These are phyloP conservation scores for Fonsecaea multimorphosa DNA, from an alignment of 2,329 filamentous ascomycete genomes.

Conservation along the genomic window DNA sequence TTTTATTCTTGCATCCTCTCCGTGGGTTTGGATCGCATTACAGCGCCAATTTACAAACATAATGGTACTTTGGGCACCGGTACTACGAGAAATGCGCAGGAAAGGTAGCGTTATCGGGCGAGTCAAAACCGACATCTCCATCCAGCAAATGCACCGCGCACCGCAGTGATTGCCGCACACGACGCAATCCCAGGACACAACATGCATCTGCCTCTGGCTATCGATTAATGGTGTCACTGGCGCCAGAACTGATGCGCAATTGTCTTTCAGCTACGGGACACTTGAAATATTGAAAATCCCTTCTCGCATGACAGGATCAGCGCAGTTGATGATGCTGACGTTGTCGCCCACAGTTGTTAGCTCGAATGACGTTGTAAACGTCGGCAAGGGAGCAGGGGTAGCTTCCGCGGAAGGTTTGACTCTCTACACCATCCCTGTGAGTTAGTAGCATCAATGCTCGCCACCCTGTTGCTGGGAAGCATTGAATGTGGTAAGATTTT, in stretches of 20 bases:
- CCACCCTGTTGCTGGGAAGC: not conserved
- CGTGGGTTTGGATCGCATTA: not conserved
- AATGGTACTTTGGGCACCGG: not conserved
- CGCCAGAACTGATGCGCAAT: not conserved
- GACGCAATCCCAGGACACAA: not conserved
- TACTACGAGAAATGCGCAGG: not conserved
- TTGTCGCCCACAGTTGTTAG: not conserved
- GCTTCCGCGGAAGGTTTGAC: not conserved
- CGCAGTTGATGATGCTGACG: not conserved
- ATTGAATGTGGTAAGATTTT: constrained; percentile 11
- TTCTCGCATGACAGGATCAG: not conserved
- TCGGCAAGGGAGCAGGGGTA: not conserved
- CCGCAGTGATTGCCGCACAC: not conserved
- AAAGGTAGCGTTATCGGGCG: not conserved
- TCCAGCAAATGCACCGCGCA: not conserved
- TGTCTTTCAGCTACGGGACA: not conserved
- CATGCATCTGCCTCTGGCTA: not conserved
- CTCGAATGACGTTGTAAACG: not conserved
- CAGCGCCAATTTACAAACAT: not conserved
- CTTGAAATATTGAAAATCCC: not conserved
- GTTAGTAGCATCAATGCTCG: not conserved
- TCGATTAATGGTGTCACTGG: not conserved
- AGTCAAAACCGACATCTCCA: not conserved
- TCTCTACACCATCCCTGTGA: not conserved
- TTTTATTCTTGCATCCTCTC: not conserved